phyloP scores from a whole-genome alignment of 2,329 filamentous ascomycete species.

The Epichloe baconii region DNA sequence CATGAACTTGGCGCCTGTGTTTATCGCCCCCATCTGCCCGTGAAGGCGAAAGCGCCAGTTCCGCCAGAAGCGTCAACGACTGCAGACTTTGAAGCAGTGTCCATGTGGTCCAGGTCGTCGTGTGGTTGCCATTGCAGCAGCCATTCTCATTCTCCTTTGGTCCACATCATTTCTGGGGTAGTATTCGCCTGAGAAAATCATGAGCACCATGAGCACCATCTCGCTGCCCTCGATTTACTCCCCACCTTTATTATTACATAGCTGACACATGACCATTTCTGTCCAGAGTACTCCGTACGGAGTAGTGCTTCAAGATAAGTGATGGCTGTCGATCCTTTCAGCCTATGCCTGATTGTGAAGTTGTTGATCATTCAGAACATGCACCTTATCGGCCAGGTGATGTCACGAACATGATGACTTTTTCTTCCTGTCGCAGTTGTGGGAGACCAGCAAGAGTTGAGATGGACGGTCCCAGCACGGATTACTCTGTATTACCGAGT shows the following conservation, averaged over 20 bases:
- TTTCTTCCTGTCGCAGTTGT: neutral
- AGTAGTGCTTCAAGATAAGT: too few species aligned
- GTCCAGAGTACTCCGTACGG: too few species aligned
- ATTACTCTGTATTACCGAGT: too few species aligned
- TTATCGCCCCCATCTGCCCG: neutral
- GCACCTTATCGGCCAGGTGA: too few species aligned
- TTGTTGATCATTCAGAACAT: too few species aligned
- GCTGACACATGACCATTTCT: slow-evolving; percentile 1
- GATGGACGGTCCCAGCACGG: too few species aligned
- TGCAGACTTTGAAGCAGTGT: neutral
- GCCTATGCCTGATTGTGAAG: too few species aligned
- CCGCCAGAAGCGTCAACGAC: neutral
- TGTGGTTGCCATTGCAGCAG: neutral
- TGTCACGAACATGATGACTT: too few species aligned
- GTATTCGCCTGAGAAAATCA: slow-evolving; percentile 2
- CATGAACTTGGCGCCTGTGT: neutral
- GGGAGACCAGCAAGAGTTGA: too few species aligned
- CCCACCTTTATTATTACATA: neutral
- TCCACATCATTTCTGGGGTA: neutral
- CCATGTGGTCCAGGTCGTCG: neutral
- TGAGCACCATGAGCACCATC: neutral
- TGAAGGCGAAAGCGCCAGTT: neutral
- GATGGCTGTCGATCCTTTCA: too few species aligned
- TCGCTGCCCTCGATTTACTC: neutral
- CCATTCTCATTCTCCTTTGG: neutral